Percentiles rank a stretch among this genome's conserved stretches.
Evolutionary conservation across 192 early-diverging fungal genomes (phyloP).

Genomic region (Backusella tuberculispora): DNA sequence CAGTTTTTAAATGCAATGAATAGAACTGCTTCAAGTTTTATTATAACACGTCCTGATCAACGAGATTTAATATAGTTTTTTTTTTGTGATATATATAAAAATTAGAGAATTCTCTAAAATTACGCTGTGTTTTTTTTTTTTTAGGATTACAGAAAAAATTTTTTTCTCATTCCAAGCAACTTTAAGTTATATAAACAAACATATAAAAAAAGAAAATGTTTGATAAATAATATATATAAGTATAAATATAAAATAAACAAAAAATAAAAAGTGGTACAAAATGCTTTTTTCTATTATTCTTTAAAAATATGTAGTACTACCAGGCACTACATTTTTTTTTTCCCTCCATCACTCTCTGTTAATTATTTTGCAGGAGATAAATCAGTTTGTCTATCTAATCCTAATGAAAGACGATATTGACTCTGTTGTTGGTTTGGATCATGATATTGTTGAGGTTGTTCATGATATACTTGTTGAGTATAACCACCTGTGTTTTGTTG

Average conservation of each 20-base stretch:
- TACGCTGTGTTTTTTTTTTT: neutral
- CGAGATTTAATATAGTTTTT: neutral
- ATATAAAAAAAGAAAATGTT: neutral
- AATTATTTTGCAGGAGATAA: slow-evolving; percentile 13
- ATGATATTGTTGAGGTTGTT: slow-evolving; percentile 2
- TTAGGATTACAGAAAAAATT: neutral
- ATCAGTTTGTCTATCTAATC: slow-evolving; percentile 1
- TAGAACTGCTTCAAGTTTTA: slow-evolving; percentile 3
- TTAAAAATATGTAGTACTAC: neutral
- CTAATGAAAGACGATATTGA: slow-evolving; percentile 1
- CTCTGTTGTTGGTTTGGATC: neutral
- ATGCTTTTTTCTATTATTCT: neutral
- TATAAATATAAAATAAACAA: neutral
- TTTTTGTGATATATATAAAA: too few relatives aligned
- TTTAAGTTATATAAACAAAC: too few relatives aligned
- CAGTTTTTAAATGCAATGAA: slow-evolving; percentile 27
- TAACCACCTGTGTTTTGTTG: neutral
- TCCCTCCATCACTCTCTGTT: neutral
- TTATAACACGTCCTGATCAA: slow-evolving; percentile 27
- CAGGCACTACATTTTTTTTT: neutral
- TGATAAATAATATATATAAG: neutral
- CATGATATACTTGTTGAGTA: neutral
- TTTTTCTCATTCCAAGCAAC: neutral
- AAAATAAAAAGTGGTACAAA: slow-evolving; percentile 11
- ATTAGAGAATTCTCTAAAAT: neutral